Conservation (phyloP, 495 filamentous ascomycete species). For the Daldinia childiae region DNA sequence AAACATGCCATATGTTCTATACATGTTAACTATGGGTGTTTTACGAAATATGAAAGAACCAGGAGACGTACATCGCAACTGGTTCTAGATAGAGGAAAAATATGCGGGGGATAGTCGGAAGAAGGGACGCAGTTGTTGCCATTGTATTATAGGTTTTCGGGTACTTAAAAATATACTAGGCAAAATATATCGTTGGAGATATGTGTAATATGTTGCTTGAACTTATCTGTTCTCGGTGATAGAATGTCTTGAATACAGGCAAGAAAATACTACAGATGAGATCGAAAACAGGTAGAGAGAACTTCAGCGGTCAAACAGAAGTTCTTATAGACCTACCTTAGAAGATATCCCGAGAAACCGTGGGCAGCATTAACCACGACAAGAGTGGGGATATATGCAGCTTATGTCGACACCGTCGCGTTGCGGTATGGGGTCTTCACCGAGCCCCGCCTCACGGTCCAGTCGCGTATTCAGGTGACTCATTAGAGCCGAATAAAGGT, state of each 20-base stretch:
- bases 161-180: not conserved
- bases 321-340: slow-evolving; percentile 10
- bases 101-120: slow-evolving; percentile 33
- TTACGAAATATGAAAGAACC: not conserved
- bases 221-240: not conserved
- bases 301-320: not conserved
- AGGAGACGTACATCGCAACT: slow-evolving; percentile 26
- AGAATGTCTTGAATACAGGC: not conserved
- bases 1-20: slow-evolving; percentile 36
- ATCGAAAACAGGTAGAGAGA: not conserved
- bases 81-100: slow-evolving; percentile 43
- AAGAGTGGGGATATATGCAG: not conserved
- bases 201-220: not conserved
- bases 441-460: slow-evolving; percentile 32
- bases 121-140: slow-evolving; percentile 39
- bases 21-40: not conserved
- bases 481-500: not conserved
- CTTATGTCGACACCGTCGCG: not conserved
- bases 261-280: not conserved
- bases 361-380: not conserved
- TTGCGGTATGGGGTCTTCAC: slow-evolving; percentile 13
- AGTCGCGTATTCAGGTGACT: slow-evolving; percentile 39
- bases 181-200: not conserved
- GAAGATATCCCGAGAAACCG: not conserved
- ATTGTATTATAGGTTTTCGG: slow-evolving; percentile 5